Conservation (phyloP, 352 stramenopile genomes). For the Phytophthora macrochlamydospora region DNA sequence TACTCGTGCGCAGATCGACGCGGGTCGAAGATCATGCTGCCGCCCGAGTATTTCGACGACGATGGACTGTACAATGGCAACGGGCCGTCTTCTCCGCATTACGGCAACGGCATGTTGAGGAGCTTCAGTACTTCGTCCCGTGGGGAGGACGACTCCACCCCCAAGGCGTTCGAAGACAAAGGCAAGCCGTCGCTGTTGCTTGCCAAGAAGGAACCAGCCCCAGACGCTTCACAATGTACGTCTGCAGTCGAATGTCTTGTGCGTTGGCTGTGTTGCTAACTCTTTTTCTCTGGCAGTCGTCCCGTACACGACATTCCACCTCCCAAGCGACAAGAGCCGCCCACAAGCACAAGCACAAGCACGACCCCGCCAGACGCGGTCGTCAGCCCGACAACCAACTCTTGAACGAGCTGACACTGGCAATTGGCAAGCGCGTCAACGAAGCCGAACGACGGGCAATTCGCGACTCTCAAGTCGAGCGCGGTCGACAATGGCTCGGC, state of each 20-base stretch:
- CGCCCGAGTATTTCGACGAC: conserved; percentile 3
- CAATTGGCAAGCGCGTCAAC: conserved; percentile 18
- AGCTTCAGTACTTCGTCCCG: conserved; percentile 24
- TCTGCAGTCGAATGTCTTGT: conserved; percentile 1
- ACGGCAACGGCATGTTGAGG: conserved; percentile 18
- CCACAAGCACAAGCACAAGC: conserved; percentile 12
- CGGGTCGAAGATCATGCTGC: conserved; percentile 28
- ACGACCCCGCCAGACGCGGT: conserved; percentile 25
- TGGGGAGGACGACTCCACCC: conserved; percentile 15
- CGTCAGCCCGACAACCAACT: conserved; percentile 10
- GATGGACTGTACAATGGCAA: conserved; percentile 10
- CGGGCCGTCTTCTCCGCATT: conserved; percentile 4
- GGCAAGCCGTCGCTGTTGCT: conserved; percentile 15
- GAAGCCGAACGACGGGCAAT: conserved; percentile 30
- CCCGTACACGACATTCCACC: conserved; percentile 26
- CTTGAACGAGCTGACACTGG: conserved; percentile 6
- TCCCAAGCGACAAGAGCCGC: conserved; percentile 21
- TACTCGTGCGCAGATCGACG: conserved; percentile 64
- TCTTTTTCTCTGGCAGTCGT: conserved; percentile 21
- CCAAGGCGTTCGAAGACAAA: conserved; percentile 28
- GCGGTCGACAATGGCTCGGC: conserved; percentile 16
- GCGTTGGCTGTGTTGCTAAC: background rate
- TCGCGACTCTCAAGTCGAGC: conserved; percentile 30
- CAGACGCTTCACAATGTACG: conserved; percentile 28
- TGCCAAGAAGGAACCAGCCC: conserved; percentile 7